These are phyloP conservation scores for Geranomyces variabilis DNA, from an alignment of 192 early-diverging fungal species.

Conservation along the genomic window DNA sequence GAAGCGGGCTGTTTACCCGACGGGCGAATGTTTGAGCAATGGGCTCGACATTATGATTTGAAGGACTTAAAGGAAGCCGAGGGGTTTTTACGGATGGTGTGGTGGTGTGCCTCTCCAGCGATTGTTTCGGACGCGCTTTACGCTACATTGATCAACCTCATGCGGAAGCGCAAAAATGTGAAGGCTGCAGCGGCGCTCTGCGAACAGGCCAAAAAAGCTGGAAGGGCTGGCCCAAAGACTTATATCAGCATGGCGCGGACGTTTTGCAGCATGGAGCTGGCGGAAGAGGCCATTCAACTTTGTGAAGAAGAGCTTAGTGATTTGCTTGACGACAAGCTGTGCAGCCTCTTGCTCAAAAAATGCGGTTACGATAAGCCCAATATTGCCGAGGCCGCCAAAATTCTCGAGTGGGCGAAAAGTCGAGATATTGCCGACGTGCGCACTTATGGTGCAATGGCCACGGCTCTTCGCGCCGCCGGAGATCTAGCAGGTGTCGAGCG, in stretches of 20 bases:
- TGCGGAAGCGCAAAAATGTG: not conserved
- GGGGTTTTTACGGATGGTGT: constrained; percentile 21
- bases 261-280: not conserved
- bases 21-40: constrained; percentile 12
- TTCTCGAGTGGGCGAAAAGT: constrained; percentile 11
- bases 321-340: not conserved
- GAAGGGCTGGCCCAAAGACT: not conserved
- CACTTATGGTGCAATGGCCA: not conserved
- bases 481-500: not conserved
- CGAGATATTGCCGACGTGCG: not conserved
- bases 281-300: not conserved
- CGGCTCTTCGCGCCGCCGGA: not conserved
- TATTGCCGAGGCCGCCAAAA: not conserved
- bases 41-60: constrained; percentile 16
- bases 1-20: not conserved
- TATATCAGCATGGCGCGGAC: not conserved
- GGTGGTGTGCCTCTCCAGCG: constrained; percentile 17
- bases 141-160: constrained; percentile 18
- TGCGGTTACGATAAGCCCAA: not conserved
- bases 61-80: constrained; percentile 15
- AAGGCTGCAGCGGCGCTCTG: not conserved
- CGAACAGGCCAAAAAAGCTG: constrained; percentile 2
- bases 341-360: not conserved
- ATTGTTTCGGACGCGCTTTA: constrained; percentile 16
- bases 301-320: not conserved